These are phyloP conservation scores for Begonia peltatifolia DNA, from an alignment of 306 rosid species.

Conservation along the genomic window DNA sequence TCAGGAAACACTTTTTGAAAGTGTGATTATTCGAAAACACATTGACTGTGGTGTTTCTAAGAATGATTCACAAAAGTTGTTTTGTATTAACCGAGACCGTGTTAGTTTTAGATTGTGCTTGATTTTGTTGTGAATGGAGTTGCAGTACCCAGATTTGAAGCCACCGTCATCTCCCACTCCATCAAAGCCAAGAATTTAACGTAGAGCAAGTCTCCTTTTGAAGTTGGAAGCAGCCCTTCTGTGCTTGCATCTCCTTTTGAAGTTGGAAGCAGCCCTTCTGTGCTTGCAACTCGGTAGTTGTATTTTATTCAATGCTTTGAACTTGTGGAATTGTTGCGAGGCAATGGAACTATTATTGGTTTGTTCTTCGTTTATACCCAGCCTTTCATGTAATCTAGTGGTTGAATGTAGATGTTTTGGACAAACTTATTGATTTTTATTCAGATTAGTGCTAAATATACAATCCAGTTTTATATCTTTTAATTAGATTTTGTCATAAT, in stretches of 20 bases:
- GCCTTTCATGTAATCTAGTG: too few relatives aligned
- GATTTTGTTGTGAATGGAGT: neutral
- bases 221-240: neutral
- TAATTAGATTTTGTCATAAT: too few relatives aligned
- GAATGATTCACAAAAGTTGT: neutral
- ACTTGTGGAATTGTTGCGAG: neutral
- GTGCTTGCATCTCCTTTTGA: neutral
- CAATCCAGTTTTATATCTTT: too few relatives aligned
- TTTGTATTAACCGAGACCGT: neutral
- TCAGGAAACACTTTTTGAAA: neutral
- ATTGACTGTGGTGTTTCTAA: neutral
- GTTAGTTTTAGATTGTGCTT: neutral
- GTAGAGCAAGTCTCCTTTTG: neutral
- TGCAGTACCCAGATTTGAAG: constrained; percentile 74
- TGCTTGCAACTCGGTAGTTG: neutral
- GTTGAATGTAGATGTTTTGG: too few relatives aligned
- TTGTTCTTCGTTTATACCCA: too few relatives aligned
- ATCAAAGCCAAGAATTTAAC: constrained; percentile 38
- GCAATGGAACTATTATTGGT: too few relatives aligned
- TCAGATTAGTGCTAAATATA: too few relatives aligned
- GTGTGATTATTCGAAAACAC: neutral
- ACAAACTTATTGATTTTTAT: too few relatives aligned
- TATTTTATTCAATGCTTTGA: neutral
- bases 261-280: neutral
- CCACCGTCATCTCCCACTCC: constrained; percentile 74